Conservation (phyloP, 768 basidiomycete genomes). For the Suillus weaverae region DNA sequence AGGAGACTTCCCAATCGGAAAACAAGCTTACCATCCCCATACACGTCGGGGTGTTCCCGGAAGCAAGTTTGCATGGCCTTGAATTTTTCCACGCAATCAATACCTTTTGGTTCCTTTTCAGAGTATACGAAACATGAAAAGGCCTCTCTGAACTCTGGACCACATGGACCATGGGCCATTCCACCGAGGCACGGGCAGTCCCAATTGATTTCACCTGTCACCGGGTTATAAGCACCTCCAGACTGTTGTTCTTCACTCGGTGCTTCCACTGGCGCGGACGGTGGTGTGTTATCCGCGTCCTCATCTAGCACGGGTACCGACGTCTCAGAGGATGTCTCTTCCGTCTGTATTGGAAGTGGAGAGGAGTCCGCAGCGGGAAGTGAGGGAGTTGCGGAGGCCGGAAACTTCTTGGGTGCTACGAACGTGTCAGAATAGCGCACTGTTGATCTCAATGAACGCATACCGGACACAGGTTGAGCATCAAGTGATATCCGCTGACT, state of each 20-base stretch:
- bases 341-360: constrained; percentile 20
- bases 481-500: constrained; percentile 50
- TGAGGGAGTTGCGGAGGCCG: constrained; percentile 8
- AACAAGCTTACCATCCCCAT: constrained; percentile 76
- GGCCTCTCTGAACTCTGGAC: constrained; percentile 87
- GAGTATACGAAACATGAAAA: constrained; percentile 97
- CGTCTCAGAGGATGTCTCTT: constrained; percentile 19
- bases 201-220: constrained; percentile 99
- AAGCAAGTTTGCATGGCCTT: constrained; percentile 98
- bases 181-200: constrained; percentile 98
- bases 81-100: constrained; percentile 98
- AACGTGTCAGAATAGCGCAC: not conserved
- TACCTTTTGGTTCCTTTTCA: constrained; percentile 94
- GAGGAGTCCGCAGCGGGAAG: constrained; percentile 20
- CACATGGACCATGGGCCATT: constrained; percentile 98
- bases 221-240: constrained; percentile 84
- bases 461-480: constrained; percentile 33
- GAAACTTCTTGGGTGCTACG: constrained; percentile 21
- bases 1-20: constrained; percentile 3
- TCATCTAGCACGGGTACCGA: constrained; percentile 2
- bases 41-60: constrained; percentile 92
- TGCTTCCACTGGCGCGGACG: constrained; percentile 7
- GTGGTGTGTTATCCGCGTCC: constrained; percentile 12
- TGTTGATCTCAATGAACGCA: constrained; percentile 9
- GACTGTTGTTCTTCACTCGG: constrained; percentile 29